Base-by-base conservation (phyloP, 768 basidiomycete genomes). In the Mycena sanguinolenta region DNA sequence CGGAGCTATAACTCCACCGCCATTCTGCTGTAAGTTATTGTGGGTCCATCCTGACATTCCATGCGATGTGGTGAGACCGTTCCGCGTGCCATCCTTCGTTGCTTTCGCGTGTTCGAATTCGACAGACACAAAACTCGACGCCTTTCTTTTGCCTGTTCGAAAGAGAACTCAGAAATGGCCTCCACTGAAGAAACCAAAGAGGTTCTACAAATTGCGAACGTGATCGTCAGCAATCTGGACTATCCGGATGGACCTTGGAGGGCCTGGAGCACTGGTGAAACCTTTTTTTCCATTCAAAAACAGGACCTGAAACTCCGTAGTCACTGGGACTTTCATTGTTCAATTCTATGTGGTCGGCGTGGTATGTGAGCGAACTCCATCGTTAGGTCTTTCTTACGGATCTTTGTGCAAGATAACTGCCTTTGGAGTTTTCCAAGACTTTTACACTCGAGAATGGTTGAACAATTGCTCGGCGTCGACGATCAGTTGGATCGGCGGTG, bases 281-380 rank as follows among this genome's bases (percentile, higher is more conserved):
- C 2, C 46, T 5, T 3, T 58, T 38, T 17, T 53, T 44, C 42
- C 25, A 19, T 6, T 8, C 27, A 32, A 5, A n/a, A n/a, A n/a
- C 4, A 23, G n/a, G 12, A 17, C 30, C 55, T 66, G 32, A 59
- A 27, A 17, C 16, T 10, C 27, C n/a, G n/a, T n/a, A 67, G 65
- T 67, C 39, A 28, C n/a, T 42, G 65, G 65, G 21, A 67, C 65
- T 30, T 67, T 59, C 58, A 60, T 67, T 21, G 38, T 67, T 8
- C 58, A 67, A 27, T 67, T 67, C 50, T 67, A 67, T 23, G 65
- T 67, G 17, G 65, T 67, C 39, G 65, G 65, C 32, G 65, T 67
- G 58, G 65, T 67, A 52, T 19, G 65, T 36, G 27, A n/a, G 36
- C 32, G 8, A 28, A 42, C 23, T 42, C 44, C 16, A 14, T 23